Conservation (phyloP, 2,329 filamentous ascomycete genomes). For the Talaromyces albobiverticillius region DNA sequence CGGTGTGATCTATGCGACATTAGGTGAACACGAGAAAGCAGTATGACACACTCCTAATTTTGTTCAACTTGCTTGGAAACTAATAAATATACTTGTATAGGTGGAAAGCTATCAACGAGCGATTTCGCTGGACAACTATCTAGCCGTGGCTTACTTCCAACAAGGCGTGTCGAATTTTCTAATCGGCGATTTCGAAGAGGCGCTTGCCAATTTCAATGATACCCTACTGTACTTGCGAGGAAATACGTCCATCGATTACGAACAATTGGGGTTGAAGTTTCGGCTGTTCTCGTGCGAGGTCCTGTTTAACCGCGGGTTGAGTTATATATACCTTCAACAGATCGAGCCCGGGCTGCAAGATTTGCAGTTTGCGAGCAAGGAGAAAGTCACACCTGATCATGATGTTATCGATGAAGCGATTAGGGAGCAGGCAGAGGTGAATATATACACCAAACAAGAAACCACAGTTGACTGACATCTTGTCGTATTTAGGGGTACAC, state of each 20-base stretch:
- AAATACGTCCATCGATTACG: conserved; percentile 97
- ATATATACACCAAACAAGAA: conserved; percentile 1
- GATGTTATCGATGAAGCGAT: conserved; percentile 98
- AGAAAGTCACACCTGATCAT: conserved; percentile 94
- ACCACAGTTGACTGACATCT: too few species aligned
- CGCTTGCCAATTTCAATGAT: conserved; percentile 97
- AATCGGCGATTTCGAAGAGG: conserved; percentile 94
- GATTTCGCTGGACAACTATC: conserved; percentile 85
- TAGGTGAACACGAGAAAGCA: conserved; percentile 93
- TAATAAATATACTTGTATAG: conserved; percentile 43
- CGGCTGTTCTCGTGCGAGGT: conserved; percentile 97
- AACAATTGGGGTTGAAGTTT: conserved; percentile 91
- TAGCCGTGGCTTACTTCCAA: conserved; percentile 97
- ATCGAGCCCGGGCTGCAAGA: conserved; percentile 88
- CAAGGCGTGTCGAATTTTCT: conserved; percentile 98
- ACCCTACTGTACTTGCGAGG: conserved; percentile 90
- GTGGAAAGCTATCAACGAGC: conserved; percentile 94
- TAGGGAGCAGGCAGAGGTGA: conserved; percentile 77
- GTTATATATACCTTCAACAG: conserved; percentile 95
- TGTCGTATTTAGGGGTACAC: conserved; percentile 99
- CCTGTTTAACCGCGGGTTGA: conserved; percentile 92
- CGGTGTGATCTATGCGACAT: conserved; percentile 93
- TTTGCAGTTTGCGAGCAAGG: conserved; percentile 83
- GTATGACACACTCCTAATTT: conserved; percentile 53
- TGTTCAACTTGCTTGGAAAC: background rate